Evolutionary conservation across 192 early-diverging fungal species (phyloP), one percentile per base, ranked within the genome.

Genomic region (Gryganskiella cystojenkinii): DNA sequence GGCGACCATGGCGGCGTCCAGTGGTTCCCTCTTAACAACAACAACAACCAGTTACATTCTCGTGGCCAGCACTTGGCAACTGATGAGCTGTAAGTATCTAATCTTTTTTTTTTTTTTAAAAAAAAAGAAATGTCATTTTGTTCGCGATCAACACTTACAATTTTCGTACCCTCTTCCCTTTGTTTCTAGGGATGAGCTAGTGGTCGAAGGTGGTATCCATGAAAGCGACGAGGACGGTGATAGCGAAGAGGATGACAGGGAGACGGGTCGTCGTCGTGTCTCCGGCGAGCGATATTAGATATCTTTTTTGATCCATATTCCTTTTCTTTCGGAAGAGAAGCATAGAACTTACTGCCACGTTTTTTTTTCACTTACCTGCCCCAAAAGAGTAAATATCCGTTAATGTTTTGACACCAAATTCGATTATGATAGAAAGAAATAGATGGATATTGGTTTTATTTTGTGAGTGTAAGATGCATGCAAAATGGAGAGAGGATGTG

Each of bases 121-220:
- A 56, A 11, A 51, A 33, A 1, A 7, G 5, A 51, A 10, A 33
- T 19, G 17, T 56, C 44, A 31, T 24, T 14, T 13, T 43, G 19
- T 55, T n/a, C 25, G 30, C 54, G 22, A 42, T 33, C 1, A 2
- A 14, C 28, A n/a, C 20, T 55, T n/a, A 40, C 34, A 22, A 5
- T 24, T 37, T 22, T 40, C n/a, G n/a, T n/a, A n/a, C n/a, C n/a
- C n/a, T 19, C 37, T 43, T 52, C 34, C 9, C 8, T 62, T 44
- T 33, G 24, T 63, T 44, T 22, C 24, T 63, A 88, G 86, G 49
- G 81, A 88, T 42, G 86, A 84, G 46, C 51, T 86, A 6, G 83
- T 86, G 0, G 71, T 83, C 19, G 84, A 88, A 17, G 63, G 79
- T 44, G 63, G 73, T n/a, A 75, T 83, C 31, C 67, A 52, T 7